Percentiles rank a stretch among this genome's conserved stretches.
Evolutionary conservation across 2,329 filamentous ascomycete species (phyloP).

Genomic region (Raffaelea deltoideospora): DNA sequence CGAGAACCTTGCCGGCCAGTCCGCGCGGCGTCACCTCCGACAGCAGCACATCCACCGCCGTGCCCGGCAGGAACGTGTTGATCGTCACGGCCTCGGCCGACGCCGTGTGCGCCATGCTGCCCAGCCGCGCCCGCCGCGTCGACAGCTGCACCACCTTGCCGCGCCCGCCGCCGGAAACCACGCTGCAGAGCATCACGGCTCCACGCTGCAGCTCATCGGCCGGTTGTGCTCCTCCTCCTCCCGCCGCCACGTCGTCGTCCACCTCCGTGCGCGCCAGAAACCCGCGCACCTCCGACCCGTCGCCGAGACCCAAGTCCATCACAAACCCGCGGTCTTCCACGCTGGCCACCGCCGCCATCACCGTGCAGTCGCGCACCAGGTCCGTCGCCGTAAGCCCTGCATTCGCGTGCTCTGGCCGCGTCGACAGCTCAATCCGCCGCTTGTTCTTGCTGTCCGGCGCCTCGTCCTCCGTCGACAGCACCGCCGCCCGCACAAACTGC

Average conservation of each 20-base stretch:
- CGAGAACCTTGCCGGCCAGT: slow-evolving; percentile 82
- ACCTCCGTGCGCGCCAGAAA: slow-evolving; percentile 81
- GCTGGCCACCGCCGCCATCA: slow-evolving; percentile 80
- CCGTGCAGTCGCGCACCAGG: slow-evolving; percentile 56
- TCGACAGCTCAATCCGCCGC: slow-evolving; percentile 73
- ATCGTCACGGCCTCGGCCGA: slow-evolving; percentile 71
- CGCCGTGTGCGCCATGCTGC: slow-evolving; percentile 43
- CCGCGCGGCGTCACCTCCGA: slow-evolving; percentile 61
- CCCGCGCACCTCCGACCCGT: slow-evolving; percentile 52
- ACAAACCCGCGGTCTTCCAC: slow-evolving; percentile 93
- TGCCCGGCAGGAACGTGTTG: slow-evolving; percentile 80
- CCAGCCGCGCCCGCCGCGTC: slow-evolving; percentile 53
- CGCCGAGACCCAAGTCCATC: slow-evolving; percentile 74
- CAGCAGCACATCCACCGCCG: slow-evolving; percentile 72
- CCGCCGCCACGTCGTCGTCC: slow-evolving; percentile 46
- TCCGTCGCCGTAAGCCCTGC: slow-evolving; percentile 56
- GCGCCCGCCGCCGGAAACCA: slow-evolving; percentile 58
- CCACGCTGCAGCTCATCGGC: slow-evolving; percentile 61
- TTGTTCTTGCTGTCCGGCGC: slow-evolving; percentile 45
- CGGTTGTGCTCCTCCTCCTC: too few relatives aligned
- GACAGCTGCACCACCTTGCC: slow-evolving; percentile 81
- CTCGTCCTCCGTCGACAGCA: slow-evolving; percentile 63
- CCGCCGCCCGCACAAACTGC: slow-evolving; percentile 75
- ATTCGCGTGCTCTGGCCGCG: slow-evolving; percentile 69
- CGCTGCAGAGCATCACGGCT: slow-evolving; percentile 68